Evolutionary conservation across 2,329 filamentous ascomycete species (phyloP).

Genomic region (Passalora sequoiae): DNA sequence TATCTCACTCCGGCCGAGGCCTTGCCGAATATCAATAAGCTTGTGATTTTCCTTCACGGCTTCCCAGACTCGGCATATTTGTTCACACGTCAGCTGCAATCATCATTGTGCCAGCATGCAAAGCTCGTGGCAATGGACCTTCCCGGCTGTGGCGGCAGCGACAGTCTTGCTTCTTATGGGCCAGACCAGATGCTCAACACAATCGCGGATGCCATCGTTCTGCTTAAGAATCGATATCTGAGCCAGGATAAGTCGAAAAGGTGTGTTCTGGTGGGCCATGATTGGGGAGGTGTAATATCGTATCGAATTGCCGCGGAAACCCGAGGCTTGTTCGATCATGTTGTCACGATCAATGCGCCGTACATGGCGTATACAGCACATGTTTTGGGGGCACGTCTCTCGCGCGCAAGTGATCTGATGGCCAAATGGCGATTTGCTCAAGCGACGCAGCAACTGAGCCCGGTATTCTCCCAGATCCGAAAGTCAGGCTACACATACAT

Average conservation of each 20-base stretch:
- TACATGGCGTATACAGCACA: conserved; percentile 38
- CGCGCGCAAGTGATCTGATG: conserved; percentile 8
- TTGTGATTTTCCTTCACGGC: conserved; percentile 21
- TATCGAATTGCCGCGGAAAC: conserved; percentile 57
- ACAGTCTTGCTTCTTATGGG: conserved; percentile 47
- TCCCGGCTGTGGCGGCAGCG: conserved; percentile 56
- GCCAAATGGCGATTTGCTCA: conserved; percentile 7
- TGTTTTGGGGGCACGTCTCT: conserved; percentile 9
- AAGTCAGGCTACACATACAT: conserved; percentile 46
- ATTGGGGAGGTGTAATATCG: conserved; percentile 46
- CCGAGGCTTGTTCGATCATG: conserved; percentile 50
- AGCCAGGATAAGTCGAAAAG: conserved; percentile 19
- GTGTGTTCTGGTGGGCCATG: conserved; percentile 43
- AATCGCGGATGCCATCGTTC: conserved; percentile 50
- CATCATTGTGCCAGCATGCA: conserved; percentile 36
- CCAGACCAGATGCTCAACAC: conserved; percentile 50
- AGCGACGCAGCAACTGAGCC: conserved; percentile 7
- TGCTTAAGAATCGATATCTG: conserved; percentile 45
- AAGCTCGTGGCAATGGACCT: conserved; percentile 53
- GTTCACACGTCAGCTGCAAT: conserved; percentile 48
- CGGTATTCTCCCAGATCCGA: conserved; percentile 45
- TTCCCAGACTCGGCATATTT: conserved; percentile 49
- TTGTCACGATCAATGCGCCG: conserved; percentile 50
- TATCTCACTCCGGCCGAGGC: conserved; percentile 38
- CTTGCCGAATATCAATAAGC: not conserved